Percentiles rank a stretch among this genome's conserved stretches.
phyloP scores from a whole-genome alignment of 2,329 filamentous ascomycete genomes.

The Diaporthe ilicicola region DNA sequence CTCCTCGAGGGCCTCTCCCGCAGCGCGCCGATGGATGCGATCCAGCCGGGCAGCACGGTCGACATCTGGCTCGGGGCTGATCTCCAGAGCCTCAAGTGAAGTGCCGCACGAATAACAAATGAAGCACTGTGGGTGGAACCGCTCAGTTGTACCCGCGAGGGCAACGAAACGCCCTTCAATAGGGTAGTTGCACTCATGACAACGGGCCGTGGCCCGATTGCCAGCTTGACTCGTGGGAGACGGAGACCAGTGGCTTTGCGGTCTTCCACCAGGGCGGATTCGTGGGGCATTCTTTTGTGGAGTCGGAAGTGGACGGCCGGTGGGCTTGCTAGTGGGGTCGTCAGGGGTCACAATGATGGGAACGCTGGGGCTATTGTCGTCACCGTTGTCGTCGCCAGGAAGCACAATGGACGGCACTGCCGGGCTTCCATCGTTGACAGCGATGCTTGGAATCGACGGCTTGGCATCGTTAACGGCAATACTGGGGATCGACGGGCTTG shows the following conservation, averaged over 20 bases:
- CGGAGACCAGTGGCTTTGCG: slow-evolving; percentile 67
- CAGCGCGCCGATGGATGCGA: slow-evolving; percentile 71
- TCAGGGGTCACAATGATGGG: slow-evolving; percentile 57
- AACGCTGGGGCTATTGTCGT: slow-evolving; percentile 41
- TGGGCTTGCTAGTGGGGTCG: slow-evolving; percentile 42
- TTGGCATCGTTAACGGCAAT: slow-evolving; percentile 55
- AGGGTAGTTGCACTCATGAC: slow-evolving; percentile 82
- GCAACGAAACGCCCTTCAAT: slow-evolving; percentile 93
- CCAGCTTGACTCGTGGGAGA: slow-evolving; percentile 50
- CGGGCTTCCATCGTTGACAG: slow-evolving; percentile 50
- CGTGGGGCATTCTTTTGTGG: slow-evolving; percentile 48
- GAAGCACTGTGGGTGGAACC: slow-evolving; percentile 96
- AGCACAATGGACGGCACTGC: slow-evolving; percentile 52
- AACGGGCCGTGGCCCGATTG: slow-evolving; percentile 72
- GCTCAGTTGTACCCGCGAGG: slow-evolving; percentile 73
- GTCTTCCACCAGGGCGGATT: slow-evolving; percentile 49
- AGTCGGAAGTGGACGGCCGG: slow-evolving; percentile 57
- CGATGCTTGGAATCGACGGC: slow-evolving; percentile 56
- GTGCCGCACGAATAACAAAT: slow-evolving; percentile 88
- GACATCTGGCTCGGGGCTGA: slow-evolving; percentile 87
- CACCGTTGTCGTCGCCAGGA: slow-evolving; percentile 42
- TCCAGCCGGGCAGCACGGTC: slow-evolving; percentile 76
- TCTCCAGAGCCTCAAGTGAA: slow-evolving; percentile 91
- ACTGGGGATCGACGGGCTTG: slow-evolving; percentile 54
- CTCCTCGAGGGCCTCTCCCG: slow-evolving; percentile 68